Base-by-base conservation (phyloP, 306 rosid species). In the Purshia tridentata region DNA sequence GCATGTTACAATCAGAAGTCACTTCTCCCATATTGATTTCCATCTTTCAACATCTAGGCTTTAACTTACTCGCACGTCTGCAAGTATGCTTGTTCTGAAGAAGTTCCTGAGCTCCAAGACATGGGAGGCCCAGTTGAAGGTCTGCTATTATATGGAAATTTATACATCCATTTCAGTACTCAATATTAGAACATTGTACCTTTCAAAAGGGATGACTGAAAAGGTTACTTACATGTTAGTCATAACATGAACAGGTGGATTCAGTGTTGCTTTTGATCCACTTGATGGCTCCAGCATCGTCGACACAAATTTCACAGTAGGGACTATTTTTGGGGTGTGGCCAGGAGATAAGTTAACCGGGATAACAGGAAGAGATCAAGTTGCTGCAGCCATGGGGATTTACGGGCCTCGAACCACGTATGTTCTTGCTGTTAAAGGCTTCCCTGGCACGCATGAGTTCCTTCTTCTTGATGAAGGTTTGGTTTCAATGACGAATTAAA, bases 51-150 rank as follows among this genome's bases (percentile, higher is more conserved):
- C 84, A 57, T 70, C 39, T 55, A 88, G 99, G 99, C 99, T 78
- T 84, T 95, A 74, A 85, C 48, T 40, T 86, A 91, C 86, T 95
- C 99, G 41, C 99, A 95, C 80, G 85, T 81, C 81, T 91, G 98
- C 88, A 95, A 91, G 76, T 91, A 88, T 79, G 99, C 96, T 73
- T 95, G 98, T 81, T 95, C 99, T 52, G 99, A 95, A 83, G 99
- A 95, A 84, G 83, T 73, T 69, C 99, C 99, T 13, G 99, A 95
- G 75, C 99, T 95, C 84, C 95, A 78, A 81, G 99, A 95, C 86
- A 88, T 95, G 99, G 99, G 91, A 74, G 99, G 99, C 79, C 98
- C 99, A 37, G 84, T 75, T 77, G 93, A 95, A 87, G 99, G 99
- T 94, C 46, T 51, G 81, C 49, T 37, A 64, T 20, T 35, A 9